A percentile compares a stretch with the other conserved stretches of the same genome.
phyloP scores from a whole-genome alignment of 345 rosid species.

The Excoecaria agallocha region DNA sequence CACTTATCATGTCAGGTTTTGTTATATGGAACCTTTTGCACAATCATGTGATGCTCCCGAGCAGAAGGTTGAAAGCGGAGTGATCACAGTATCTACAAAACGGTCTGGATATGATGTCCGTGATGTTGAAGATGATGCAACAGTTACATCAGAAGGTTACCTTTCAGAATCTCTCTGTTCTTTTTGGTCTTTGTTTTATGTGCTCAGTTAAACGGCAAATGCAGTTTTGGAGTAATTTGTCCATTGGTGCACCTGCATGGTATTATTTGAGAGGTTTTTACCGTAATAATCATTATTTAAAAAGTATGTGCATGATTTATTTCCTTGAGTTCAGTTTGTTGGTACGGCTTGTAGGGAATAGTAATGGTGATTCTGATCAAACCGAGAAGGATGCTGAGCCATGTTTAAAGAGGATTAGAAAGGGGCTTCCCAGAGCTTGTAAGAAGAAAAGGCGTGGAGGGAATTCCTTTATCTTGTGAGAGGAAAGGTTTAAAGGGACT shows the following conservation, averaged over 20 bases:
- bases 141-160: conserved; percentile 19
- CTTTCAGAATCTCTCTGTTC: neutral
- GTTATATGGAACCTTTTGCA: conserved; percentile 34
- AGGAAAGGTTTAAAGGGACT: too few species aligned
- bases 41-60: conserved; percentile 32
- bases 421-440: conserved; percentile 27
- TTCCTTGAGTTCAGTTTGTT: neutral
- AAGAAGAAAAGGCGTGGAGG: conserved; percentile 2
- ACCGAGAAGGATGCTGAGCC: neutral
- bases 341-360: conserved; percentile 1
- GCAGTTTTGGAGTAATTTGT: neutral
- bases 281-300: too few species aligned
- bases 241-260: neutral
- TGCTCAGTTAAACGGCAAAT: neutral
- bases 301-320: too few species aligned
- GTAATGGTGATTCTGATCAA: neutral
- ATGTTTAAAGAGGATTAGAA: conserved; percentile 19
- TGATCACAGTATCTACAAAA: conserved; percentile 30
- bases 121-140: conserved; percentile 12
- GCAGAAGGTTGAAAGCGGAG: conserved; percentile 22
- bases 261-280: neutral
- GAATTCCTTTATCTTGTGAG: too few species aligned
- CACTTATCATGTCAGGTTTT: conserved; percentile 23
- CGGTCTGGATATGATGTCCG: conserved; percentile 22
- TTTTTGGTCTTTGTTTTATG: neutral